Evolutionary conservation across 305 asterid genomes (phyloP).

Genomic region (Solanum aculeatissimum): DNA sequence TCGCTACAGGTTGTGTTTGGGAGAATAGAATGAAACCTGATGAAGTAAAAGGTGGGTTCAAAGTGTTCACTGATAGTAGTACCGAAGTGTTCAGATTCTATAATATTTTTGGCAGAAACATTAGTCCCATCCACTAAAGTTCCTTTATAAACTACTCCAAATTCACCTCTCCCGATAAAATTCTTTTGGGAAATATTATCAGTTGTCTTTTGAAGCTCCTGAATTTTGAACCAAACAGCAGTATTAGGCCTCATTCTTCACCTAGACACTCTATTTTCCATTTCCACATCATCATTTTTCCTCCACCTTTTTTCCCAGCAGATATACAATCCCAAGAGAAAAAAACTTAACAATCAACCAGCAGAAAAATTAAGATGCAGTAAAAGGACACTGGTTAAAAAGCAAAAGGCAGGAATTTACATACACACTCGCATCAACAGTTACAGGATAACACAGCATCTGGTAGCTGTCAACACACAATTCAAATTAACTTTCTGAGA

Average conservation of each 20-base stretch:
- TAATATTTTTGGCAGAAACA: slow-evolving; percentile 60
- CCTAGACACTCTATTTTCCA: slow-evolving; percentile 35
- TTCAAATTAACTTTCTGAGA: not conserved
- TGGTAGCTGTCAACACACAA: not conserved
- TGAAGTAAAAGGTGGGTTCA: slow-evolving; percentile 59
- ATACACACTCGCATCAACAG: no score
- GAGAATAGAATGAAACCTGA: slow-evolving; percentile 73
- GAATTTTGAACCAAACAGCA: slow-evolving; percentile 60
- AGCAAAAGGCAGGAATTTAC: no score
- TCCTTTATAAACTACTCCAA: slow-evolving; percentile 71
- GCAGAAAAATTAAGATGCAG: no score
- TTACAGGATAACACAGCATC: not conserved
- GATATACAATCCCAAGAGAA: slow-evolving; percentile 45
- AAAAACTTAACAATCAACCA: no score
- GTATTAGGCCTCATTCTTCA: slow-evolving; percentile 56
- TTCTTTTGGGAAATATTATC: slow-evolving; percentile 44
- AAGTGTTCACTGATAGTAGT: slow-evolving; percentile 26
- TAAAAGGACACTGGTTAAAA: no score
- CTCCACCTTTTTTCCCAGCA: slow-evolving; percentile 51
- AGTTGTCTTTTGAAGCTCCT: slow-evolving; percentile 70
- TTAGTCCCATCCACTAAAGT: slow-evolving; percentile 47
- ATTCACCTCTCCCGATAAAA: slow-evolving; percentile 84
- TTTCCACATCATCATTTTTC: slow-evolving; percentile 19
- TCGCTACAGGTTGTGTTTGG: slow-evolving; percentile 64
- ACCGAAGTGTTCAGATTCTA: slow-evolving; percentile 45